Conservation (phyloP, 305 asterid genomes). For the Rubia tinctorum region DNA sequence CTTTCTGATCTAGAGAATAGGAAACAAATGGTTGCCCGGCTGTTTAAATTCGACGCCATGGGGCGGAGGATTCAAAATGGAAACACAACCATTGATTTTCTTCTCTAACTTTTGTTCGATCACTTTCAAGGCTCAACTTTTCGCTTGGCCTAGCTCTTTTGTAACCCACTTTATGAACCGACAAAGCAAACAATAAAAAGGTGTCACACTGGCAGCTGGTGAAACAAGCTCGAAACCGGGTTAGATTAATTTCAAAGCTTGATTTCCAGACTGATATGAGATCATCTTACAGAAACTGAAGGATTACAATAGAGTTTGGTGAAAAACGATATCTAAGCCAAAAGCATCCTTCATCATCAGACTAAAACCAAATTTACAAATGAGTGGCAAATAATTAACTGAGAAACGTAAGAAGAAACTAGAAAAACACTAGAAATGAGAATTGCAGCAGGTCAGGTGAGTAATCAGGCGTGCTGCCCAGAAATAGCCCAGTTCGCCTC, state of each 20-base stretch:
- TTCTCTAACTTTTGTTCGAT: no score
- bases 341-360: no score
- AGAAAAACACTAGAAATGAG: constrained; percentile 3
- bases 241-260: neutral
- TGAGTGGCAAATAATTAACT: constrained; percentile 5
- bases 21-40: no score
- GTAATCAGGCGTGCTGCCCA: constrained; percentile 33
- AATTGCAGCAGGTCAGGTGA: neutral
- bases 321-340: neutral
- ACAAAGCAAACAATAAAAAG: no score
- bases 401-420: neutral
- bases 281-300: neutral
- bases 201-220: no score
- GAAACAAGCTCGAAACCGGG: neutral
- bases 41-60: no score
- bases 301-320: neutral
- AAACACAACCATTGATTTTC: no score
- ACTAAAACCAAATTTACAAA: constrained; percentile 14
- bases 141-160: no score
- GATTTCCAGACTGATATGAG: neutral
- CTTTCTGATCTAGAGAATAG: no score
- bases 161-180: no score
- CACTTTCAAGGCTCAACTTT: no score
- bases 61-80: no score
- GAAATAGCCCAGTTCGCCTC: constrained; percentile 80